Evolutionary conservation across 495 filamentous ascomycete genomes (phyloP), one percentile per base, ranked within the genome.

Genomic region (Podospora australis): DNA sequence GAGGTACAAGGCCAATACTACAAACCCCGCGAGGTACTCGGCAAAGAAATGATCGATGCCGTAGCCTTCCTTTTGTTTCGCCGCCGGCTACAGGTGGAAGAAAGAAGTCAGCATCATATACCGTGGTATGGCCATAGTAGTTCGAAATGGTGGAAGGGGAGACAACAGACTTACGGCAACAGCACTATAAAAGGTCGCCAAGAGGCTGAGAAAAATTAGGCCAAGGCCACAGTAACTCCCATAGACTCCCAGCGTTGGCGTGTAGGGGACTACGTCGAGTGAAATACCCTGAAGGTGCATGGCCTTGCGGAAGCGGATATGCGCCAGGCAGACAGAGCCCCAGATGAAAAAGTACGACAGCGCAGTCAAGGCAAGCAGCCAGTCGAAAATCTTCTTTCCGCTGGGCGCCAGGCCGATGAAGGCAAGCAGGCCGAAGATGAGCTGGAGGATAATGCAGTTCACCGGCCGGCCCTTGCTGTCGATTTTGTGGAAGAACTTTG

Each of bases 241-340:
- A 36, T 58, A 70, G 10, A 86, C 68, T 42, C 86, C 86, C 36
- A 78, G 67, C 8, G 83, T 55, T 11, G 72, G 60, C 44, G 52
- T 54, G 63, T 70, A 78, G 2, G 75, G 74, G 25, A 78, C 64
- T 55, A 74, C 66, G 35, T 68, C 64, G 3, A 70, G 50, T n/a
- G 66, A 66, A 50, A 74, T 77, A 23, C 81, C 82, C 36, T 72
- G 70, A 5, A 46, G 46, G 52, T 64, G 63, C 64, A 66, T 68
- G 9, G 73, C 85, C 16, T 64, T 60, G 16, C 86, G 79, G 77
- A 88, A 87, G 21, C 85, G 79, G 58, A 90, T 86, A 56, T 89
- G 86, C 2, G 83, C 75, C 11, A 86, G 57, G 64, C 78, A 58
- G 63, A 88, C 83, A 40, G 79, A 80, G 13, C 78, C 82, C 81